Evolutionary conservation across 1,139 yeast genomes (phyloP).

Genomic region (Yamadazyma diddensiae): DNA sequence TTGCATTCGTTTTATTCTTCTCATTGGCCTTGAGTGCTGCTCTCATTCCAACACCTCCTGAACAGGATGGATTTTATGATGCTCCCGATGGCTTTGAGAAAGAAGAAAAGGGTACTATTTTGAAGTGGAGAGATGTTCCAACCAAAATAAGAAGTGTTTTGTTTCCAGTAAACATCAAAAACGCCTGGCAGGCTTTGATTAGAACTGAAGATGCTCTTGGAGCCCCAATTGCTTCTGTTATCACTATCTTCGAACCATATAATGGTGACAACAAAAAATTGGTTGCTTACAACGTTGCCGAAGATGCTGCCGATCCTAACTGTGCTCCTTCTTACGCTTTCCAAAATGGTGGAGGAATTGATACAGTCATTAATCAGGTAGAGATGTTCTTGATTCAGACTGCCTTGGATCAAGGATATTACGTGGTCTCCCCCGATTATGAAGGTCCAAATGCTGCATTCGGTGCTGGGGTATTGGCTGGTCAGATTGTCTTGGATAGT

Average conservation of each 20-base stretch:
- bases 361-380: constrained; percentile 16
- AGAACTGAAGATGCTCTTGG: constrained; percentile 31
- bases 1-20: not conserved
- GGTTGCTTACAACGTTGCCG: constrained; percentile 30
- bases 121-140: constrained; percentile 22
- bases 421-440: constrained; percentile 34
- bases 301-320: constrained; percentile 27
- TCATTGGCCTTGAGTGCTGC: not conserved
- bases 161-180: constrained; percentile 20
- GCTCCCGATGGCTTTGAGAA: constrained; percentile 22
- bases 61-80: constrained; percentile 21
- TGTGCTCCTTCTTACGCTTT: constrained; percentile 35
- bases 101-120: constrained; percentile 19
- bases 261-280: constrained; percentile 27
- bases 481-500: constrained; percentile 29
- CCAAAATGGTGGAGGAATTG: constrained; percentile 19
- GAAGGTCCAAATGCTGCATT: constrained; percentile 31
- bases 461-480: constrained; percentile 30
- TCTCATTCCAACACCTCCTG: constrained; percentile 5
- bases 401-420: constrained; percentile 27
- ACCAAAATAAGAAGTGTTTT: constrained; percentile 16
- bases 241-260: constrained; percentile 31
- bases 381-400: constrained; percentile 27
- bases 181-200: constrained; percentile 31
- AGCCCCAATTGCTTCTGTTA: constrained; percentile 26